Percentiles rank a stretch among this genome's conserved stretches.
These are phyloP conservation scores for Beta macrorhiza DNA, from an alignment of 179 eudicot species.

Conservation along the genomic window DNA sequence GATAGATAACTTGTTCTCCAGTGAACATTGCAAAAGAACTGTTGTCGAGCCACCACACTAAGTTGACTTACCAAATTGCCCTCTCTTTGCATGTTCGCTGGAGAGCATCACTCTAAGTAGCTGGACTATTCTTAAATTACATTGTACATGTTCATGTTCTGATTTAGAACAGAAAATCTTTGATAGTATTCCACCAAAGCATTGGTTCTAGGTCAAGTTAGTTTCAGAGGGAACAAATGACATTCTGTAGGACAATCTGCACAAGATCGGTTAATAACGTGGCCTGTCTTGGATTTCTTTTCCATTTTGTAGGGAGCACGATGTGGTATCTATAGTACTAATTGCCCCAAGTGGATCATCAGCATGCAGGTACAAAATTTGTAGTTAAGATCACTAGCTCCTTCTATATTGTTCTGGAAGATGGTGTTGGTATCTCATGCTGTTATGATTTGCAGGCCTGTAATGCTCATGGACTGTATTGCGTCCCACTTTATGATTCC, in stretches of 20 bases:
- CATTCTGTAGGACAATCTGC: not conserved
- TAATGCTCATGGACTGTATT: conserved; percentile 83
- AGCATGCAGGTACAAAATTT: conserved; percentile 72
- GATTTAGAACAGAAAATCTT: too few relatives aligned
- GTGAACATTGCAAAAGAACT: too few relatives aligned
- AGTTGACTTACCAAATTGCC: too few relatives aligned
- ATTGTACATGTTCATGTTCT: not conserved
- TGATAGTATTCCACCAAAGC: not conserved
- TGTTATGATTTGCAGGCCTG: conserved; percentile 60
- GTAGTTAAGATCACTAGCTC: not conserved
- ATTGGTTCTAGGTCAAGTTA: not conserved
- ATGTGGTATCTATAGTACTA: conserved; percentile 85
- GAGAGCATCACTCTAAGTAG: too few relatives aligned
- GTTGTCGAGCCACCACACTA: too few relatives aligned
- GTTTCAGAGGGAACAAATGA: not conserved
- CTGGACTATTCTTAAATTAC: not conserved
- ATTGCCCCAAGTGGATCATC: conserved; percentile 80
- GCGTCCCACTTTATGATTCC: conserved; percentile 93
- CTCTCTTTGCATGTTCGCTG: too few relatives aligned
- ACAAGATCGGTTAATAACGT: not conserved
- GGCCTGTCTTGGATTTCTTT: not conserved
- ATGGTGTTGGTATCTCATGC: conserved; percentile 6
- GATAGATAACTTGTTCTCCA: too few relatives aligned
- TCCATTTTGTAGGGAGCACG: conserved; percentile 52
- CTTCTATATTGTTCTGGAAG: not conserved